Conservation (phyloP, 108 stramenopile genomes). For the Cyclostephanos tholiformis region DNA sequence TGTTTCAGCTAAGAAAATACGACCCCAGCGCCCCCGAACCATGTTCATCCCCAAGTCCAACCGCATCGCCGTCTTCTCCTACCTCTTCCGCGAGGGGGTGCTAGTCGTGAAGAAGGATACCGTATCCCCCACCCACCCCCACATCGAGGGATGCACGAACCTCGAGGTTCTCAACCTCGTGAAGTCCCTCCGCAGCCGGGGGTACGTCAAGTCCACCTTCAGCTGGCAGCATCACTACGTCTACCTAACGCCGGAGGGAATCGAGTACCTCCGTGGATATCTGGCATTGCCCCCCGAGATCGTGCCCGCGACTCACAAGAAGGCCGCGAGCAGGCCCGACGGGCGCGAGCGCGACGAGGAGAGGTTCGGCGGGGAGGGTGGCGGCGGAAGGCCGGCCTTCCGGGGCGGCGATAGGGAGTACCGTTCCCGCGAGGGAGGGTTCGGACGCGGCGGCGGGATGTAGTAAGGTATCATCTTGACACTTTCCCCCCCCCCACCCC, state of each 20-base stretch:
- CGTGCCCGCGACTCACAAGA: conserved; percentile 96
- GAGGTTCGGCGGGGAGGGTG: conserved; percentile 64
- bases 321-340: conserved; percentile 88
- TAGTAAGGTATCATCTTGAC: too few species aligned
- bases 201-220: conserved; percentile 92
- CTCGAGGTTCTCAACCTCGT: conserved; percentile 94
- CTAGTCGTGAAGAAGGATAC: conserved; percentile 98
- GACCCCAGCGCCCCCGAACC: conserved; percentile 38
- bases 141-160: conserved; percentile 91
- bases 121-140: conserved; percentile 86
- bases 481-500: too few species aligned
- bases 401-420: conserved; percentile 78
- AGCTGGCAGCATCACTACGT: conserved; percentile 98
- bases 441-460: conserved; percentile 88
- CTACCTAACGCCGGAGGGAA: conserved; percentile 95
- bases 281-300: conserved; percentile 94
- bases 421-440: conserved; percentile 72
- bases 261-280: conserved; percentile 95
- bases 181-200: conserved; percentile 90
- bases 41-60: conserved; percentile 98
- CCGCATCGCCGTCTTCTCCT: conserved; percentile 97
- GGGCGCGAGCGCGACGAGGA: conserved; percentile 89
- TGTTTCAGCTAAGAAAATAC: conserved; percentile 48
- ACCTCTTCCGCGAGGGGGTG: conserved; percentile 98
- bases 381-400: conserved; percentile 77